phyloP scores from a whole-genome alignment of 305 asterid genomes.

The Stenogyne calaminthoides region DNA sequence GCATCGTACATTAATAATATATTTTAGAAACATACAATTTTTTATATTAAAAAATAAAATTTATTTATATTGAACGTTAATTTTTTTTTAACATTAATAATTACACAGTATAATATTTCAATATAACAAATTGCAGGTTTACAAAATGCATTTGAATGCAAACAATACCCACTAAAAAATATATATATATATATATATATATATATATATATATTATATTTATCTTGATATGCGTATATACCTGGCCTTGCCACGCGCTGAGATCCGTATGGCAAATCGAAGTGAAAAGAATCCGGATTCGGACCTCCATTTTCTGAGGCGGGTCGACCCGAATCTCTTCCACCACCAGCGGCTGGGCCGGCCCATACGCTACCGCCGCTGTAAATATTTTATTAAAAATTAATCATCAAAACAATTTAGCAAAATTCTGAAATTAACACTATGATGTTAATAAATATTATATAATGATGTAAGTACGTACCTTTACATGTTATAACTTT shows the following conservation, averaged over 20 bases:
- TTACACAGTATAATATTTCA: too few species aligned
- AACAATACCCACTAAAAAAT: too few species aligned
- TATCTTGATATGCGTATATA: slow-evolving; percentile 36
- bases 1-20: too few species aligned
- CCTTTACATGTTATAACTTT: slow-evolving; percentile 75
- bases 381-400: slow-evolving; percentile 14
- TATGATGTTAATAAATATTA: too few species aligned
- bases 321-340: slow-evolving; percentile 80
- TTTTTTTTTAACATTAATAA: too few species aligned
- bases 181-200: too few species aligned
- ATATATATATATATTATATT: too few species aligned
- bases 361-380: slow-evolving; percentile 89
- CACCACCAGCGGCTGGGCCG: slow-evolving; percentile 62
- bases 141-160: too few species aligned
- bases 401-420: background rate
- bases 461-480: slow-evolving; percentile 10
- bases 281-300: slow-evolving; percentile 72
- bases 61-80: too few species aligned
- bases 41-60: too few species aligned
- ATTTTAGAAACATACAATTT: too few species aligned
- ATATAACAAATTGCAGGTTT: too few species aligned
- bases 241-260: slow-evolving; percentile 90
- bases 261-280: slow-evolving; percentile 93
- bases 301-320: slow-evolving; percentile 84
- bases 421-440: background rate